Evolutionary conservation across 179 eudicot species (phyloP), one percentile per base, ranked within the genome.

Genomic region (Gypsophila paniculata): DNA sequence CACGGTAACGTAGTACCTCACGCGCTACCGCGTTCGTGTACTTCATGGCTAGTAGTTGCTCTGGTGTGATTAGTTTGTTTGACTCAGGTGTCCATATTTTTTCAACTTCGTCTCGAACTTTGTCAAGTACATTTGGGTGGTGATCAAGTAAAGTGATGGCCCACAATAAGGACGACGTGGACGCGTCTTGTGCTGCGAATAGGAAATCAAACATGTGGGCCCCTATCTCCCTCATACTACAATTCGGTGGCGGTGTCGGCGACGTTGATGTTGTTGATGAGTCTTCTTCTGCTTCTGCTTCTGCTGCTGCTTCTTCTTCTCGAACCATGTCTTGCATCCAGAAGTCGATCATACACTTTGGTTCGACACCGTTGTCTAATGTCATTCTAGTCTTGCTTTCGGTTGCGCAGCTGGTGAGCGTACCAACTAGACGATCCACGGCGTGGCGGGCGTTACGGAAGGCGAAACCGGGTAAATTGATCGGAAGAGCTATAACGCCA

Each of bases 11-110:
- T 0, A 92, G 51, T 0, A 92, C 84, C 83, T 92, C 98, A 36
- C 96, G 87, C 22, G 98, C 91, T 68, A 90, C 97, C 10, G 97
- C 97, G 51, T 85, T 89, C 15, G 91, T 85, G 87, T 86, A 92
- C 75, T 74, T 87, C 94, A 92, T 82, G 39, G 80, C 77, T 53
- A 73, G 29, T 6, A 91, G 57, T 29, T 87, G 83, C 8, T 90
- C 98, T 2, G 85, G 79, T 7, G 89, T 77, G 22, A 90, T 86
- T 0, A 69, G 61, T 0, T 57, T 21, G 51, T 74, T 78, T 0
- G 78, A 66, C 32, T 78, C 87, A 10, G 88, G 83, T 0, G 72
- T 23, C 98, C 98, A 92, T 0, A 85, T 61, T 0, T 62, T 42
- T 5, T 78, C 75, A 0, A 90, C 90, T 49, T 90, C 98, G 0